A percentile compares a stretch with the other conserved stretches of the same genome.
These are phyloP conservation scores for Kwoniella shandongensis DNA, from an alignment of 768 basidiomycete genomes.

Conservation along the genomic window DNA sequence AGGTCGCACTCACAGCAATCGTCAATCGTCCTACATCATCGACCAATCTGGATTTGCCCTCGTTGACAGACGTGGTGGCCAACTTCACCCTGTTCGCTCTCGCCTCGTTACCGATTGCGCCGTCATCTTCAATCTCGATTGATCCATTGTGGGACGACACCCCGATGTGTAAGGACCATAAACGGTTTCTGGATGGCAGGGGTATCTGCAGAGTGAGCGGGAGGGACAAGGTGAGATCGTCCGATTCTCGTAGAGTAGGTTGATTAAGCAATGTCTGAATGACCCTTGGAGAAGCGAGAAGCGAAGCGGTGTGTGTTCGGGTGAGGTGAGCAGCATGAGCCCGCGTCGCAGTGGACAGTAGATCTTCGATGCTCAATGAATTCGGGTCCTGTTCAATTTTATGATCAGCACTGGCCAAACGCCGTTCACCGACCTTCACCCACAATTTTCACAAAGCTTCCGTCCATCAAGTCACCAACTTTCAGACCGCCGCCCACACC, in stretches of 20 bases:
- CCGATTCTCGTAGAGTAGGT: constrained; percentile 49
- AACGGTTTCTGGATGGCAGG: constrained; percentile 30
- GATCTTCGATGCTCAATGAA: constrained; percentile 70
- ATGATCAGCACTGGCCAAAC: background rate
- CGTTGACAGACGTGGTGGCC: constrained; percentile 67
- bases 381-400: constrained; percentile 61
- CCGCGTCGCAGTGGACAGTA: constrained; percentile 66
- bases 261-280: constrained; percentile 27
- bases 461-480: constrained; percentile 57
- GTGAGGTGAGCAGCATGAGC: constrained; percentile 59
- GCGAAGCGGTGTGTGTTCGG: constrained; percentile 16
- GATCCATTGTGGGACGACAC: constrained; percentile 79
- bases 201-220: constrained; percentile 34
- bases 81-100: constrained; percentile 66
- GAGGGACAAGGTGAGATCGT: constrained; percentile 7
- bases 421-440: constrained; percentile 47
- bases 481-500: constrained; percentile 66
- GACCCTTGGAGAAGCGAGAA: constrained; percentile 28
- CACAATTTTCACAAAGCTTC: constrained; percentile 61
- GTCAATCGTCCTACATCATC: constrained; percentile 64
- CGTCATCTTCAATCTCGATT: constrained; percentile 74
- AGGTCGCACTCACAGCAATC: constrained; percentile 60
- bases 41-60: constrained; percentile 64
- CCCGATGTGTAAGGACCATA: constrained; percentile 60
- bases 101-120: constrained; percentile 63